Evolutionary conservation across 23 red algal species (phyloP).

Genomic region (Gracilaria gracilis): DNA sequence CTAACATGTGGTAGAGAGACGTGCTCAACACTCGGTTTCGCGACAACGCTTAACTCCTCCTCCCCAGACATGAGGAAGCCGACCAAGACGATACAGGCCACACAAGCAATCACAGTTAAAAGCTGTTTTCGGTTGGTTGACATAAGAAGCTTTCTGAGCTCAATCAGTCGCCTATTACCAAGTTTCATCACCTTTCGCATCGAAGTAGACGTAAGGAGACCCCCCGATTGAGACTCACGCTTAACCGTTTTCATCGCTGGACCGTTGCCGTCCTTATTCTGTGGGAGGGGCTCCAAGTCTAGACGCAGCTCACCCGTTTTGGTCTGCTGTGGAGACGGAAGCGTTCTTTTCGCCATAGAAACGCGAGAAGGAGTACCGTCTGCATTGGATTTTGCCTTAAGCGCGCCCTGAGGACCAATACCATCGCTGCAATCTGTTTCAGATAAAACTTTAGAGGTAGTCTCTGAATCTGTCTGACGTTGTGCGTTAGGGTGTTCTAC

Average conservation of each 20-base stretch:
- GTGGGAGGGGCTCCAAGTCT: conserved; percentile 2
- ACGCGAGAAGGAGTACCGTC: conserved; percentile 29
- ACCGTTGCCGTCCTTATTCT: neutral
- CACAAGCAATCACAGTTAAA: conserved; percentile 8
- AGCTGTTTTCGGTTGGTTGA: conserved; percentile 14
- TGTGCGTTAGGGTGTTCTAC: too few relatives aligned
- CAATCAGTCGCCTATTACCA: conserved; percentile 36
- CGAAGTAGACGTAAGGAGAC: neutral
- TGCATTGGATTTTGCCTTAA: neutral
- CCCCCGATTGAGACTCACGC: neutral
- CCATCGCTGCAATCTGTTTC: conserved; percentile 34
- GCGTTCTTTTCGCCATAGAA: conserved; percentile 8
- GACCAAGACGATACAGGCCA: conserved; percentile 44
- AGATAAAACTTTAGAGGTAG: neutral
- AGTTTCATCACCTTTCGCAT: conserved; percentile 43
- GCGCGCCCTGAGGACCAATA: neutral
- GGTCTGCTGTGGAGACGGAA: neutral
- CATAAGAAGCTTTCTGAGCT: conserved; percentile 22
- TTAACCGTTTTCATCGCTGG: neutral
- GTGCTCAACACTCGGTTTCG: neutral
- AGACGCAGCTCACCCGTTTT: neutral
- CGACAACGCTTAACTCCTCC: neutral
- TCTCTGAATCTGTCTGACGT: neutral
- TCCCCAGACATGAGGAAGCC: conserved; percentile 65
- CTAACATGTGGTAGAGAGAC: conserved; percentile 59